Evolutionary conservation across 2,329 filamentous ascomycete species (phyloP), one percentile per base, ranked within the genome.

Genomic region (Talaromyces pinophilus): DNA sequence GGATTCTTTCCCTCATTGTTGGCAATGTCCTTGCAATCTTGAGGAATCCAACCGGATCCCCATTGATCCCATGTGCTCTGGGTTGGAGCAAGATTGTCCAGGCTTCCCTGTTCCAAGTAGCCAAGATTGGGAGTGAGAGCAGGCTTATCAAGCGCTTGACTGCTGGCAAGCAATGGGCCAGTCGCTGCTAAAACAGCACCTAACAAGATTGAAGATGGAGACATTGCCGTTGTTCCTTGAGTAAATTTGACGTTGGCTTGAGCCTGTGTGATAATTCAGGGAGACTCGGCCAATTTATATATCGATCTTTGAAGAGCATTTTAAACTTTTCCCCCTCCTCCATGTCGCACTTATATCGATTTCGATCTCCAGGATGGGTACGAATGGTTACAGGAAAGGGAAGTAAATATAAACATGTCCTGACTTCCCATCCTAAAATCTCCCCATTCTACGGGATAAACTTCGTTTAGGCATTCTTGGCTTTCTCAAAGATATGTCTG

Each of bases 1-100:
- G 64, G 64, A 17, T 50, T 60, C 64, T 61, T 62, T 38, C 48
- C 48, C 8, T 65, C 57, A n/a, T 61, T 62, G 35, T 65, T 48
- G 10, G 46, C 64, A 62, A 65, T 62, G 38, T 33, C 22, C 22
- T 61, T 61, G 59, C 64, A 65, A 52, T 65, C 64, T 28, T 48
- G 28, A 22, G 64, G 64, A 33, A 62, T 65, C 44, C 22, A 52
- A 3, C 64, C 64, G 5, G 64, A 33, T 13, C 44, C 64, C 64
- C 57, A 65, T 62, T 62, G 35, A 40, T 55, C 40, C 22, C 35
- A 55, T 15, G 64, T 54, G 57, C 64, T 62, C 6, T 65, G 17
- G 10, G 48, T 65, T 5, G 57, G 25, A 60, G 19, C 19, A 13
- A 65, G 64, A 17, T 62, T 55, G 17, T 44, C 30, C n/a, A 61